Conservation (phyloP, 2,329 filamentous ascomycete species). For the Aspergillus ibericus region DNA sequence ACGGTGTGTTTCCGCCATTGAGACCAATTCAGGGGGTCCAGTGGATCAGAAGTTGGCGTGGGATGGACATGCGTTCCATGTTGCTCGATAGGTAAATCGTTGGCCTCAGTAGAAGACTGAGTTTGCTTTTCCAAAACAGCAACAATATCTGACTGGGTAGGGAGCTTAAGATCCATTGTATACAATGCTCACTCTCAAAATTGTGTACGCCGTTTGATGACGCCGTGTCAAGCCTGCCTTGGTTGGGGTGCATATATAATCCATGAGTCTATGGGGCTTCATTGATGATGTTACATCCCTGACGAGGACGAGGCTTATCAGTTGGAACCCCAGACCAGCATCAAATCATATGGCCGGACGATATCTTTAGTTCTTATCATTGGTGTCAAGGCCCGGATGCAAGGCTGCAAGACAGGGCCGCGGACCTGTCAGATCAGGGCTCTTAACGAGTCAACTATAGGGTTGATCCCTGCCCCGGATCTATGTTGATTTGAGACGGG, state of each 20-base stretch:
- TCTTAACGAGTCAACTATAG: background rate
- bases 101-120: background rate
- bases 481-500: background rate
- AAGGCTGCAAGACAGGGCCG: background rate
- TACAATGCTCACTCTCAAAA: background rate
- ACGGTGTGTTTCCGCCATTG: constrained; percentile 49
- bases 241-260: background rate
- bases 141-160: background rate
- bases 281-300: background rate
- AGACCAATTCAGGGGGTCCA: constrained; percentile 59
- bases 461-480: background rate
- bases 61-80: constrained; percentile 41
- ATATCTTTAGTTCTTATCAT: constrained; percentile 11
- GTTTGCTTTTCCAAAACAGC: constrained; percentile 1
- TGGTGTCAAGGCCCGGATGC: no score
- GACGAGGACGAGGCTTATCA: background rate
- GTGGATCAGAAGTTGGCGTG: constrained; percentile 45
- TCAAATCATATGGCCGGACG: constrained; percentile 10
- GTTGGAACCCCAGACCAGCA: background rate
- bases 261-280: background rate
- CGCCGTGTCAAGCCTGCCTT: background rate
- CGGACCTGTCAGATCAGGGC: background rate
- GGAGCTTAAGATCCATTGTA: background rate
- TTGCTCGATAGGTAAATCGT: constrained; percentile 7
- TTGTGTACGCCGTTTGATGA: no score